Conservation (phyloP, 257 asterid genomes). For the Orobanche coerulescens region DNA sequence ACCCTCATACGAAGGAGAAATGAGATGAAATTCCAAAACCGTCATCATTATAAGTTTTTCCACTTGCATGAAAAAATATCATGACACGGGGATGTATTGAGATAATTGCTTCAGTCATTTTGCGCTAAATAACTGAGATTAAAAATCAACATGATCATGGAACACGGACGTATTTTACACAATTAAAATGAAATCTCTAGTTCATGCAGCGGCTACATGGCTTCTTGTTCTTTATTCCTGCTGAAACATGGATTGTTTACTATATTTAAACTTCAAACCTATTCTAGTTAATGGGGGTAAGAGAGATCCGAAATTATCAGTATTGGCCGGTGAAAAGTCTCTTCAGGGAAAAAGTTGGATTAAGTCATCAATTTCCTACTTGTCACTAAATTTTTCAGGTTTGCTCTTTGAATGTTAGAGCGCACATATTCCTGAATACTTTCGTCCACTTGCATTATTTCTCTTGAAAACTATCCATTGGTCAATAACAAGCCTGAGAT, state of each 20-base stretch:
- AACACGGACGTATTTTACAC: too few relatives aligned
- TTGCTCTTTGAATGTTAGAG: not conserved
- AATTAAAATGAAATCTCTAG: too few relatives aligned
- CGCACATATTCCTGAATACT: not conserved
- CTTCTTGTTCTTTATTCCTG: slow-evolving; percentile 3
- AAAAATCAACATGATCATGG: too few relatives aligned
- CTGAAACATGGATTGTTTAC: not conserved
- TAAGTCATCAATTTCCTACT: not conserved
- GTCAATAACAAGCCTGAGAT: not conserved
- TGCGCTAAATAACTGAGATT: too few relatives aligned
- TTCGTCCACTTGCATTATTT: not conserved
- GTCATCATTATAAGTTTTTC: too few relatives aligned
- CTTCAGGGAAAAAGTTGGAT: not conserved
- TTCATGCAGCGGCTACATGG: not conserved
- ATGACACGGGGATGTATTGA: too few relatives aligned
- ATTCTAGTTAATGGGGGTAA: not conserved
- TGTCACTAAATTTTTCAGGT: not conserved
- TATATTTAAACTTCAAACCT: not conserved
- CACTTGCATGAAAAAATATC: too few relatives aligned
- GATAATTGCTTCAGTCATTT: too few relatives aligned
- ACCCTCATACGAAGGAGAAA: too few relatives aligned
- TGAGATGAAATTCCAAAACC: too few relatives aligned
- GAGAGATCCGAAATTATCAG: not conserved
- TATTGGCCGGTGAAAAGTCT: not conserved
- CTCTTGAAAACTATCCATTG: not conserved